Evolutionary conservation across 2,329 filamentous ascomycete species (phyloP).

Genomic region (Coleophoma eucalyptorum): DNA sequence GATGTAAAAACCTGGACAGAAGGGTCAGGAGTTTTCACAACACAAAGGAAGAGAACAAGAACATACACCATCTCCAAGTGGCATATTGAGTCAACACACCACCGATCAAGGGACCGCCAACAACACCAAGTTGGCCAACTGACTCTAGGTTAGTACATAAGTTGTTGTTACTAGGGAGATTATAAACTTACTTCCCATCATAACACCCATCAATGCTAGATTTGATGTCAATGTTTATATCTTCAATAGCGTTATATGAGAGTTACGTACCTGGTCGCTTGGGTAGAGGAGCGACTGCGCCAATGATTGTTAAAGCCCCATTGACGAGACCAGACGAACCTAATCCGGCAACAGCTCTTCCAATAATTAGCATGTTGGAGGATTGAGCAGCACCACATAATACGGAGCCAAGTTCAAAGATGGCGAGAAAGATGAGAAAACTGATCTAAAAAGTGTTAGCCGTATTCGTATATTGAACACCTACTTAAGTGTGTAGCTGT

Average conservation of each 20-base stretch:
- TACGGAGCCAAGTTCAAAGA: slow-evolving; percentile 53
- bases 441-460: slow-evolving; percentile 32
- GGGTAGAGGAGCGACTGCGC: slow-evolving; percentile 25
- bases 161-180: background rate
- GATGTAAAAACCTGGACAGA: slow-evolving; percentile 33
- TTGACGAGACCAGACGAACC: slow-evolving; percentile 48
- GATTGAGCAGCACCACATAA: slow-evolving; percentile 46
- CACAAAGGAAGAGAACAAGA: background rate
- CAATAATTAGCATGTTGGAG: slow-evolving; percentile 49
- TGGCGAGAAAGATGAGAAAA: slow-evolving; percentile 36
- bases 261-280: slow-evolving; percentile 11
- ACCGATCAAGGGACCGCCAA: slow-evolving; percentile 27
- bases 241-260: too few species aligned
- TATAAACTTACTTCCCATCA: slow-evolving; percentile 15
- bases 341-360: slow-evolving; percentile 48
- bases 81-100: slow-evolving; percentile 31
- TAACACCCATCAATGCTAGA: slow-evolving; percentile 13
- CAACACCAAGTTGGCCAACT: slow-evolving; percentile 17
- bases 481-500: background rate
- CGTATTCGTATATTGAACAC: background rate
- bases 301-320: slow-evolving; percentile 48
- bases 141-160: background rate
- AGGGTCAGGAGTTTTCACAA: background rate
- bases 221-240: too few species aligned
- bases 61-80: slow-evolving; percentile 25